These are phyloP conservation scores for Farysia itapuensis DNA, from an alignment of 1,284 basidiomycete species.

Conservation along the genomic window DNA sequence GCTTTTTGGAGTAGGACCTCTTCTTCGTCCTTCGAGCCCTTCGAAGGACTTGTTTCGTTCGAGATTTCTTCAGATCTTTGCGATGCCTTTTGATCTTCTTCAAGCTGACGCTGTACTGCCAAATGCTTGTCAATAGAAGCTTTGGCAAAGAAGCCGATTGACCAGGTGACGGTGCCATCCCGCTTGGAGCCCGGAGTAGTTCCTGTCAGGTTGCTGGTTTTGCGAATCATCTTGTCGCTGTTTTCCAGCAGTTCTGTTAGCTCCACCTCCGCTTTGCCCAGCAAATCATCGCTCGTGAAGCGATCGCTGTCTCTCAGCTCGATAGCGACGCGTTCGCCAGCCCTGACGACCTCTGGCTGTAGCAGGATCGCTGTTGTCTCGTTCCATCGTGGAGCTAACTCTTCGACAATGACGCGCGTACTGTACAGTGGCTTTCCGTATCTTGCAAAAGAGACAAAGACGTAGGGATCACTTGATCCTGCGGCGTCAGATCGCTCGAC, in stretches of 20 bases:
- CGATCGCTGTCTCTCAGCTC: constrained; percentile 61
- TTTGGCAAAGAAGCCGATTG: constrained; percentile 10
- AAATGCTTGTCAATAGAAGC: neutral
- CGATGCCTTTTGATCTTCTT: no score
- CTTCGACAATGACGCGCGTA: constrained; percentile 17
- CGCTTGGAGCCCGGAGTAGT: constrained; percentile 30
- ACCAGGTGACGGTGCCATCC: constrained; percentile 8
- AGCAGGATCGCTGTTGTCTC: constrained; percentile 13
- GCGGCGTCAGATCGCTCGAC: constrained; percentile 14
- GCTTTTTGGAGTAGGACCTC: neutral
- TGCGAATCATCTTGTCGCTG: constrained; percentile 4
- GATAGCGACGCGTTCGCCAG: constrained; percentile 9
- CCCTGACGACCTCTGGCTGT: constrained; percentile 12
- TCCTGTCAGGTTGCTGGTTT: constrained; percentile 8
- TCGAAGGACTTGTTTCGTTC: neutral
- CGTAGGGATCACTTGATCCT: constrained; percentile 15
- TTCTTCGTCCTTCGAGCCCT: neutral
- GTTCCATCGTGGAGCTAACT: constrained; percentile 17
- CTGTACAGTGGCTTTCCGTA: constrained; percentile 10
- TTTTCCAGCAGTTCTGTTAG: constrained; percentile 58
- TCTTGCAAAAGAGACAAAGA: constrained; percentile 5
- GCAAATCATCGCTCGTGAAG: constrained; percentile 61
- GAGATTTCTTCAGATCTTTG: no score
- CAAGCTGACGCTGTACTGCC: neutral
- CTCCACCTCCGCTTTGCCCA: constrained; percentile 61